Conservation (phyloP, 164 flowering plant species). For the Taxillus chinensis region DNA sequence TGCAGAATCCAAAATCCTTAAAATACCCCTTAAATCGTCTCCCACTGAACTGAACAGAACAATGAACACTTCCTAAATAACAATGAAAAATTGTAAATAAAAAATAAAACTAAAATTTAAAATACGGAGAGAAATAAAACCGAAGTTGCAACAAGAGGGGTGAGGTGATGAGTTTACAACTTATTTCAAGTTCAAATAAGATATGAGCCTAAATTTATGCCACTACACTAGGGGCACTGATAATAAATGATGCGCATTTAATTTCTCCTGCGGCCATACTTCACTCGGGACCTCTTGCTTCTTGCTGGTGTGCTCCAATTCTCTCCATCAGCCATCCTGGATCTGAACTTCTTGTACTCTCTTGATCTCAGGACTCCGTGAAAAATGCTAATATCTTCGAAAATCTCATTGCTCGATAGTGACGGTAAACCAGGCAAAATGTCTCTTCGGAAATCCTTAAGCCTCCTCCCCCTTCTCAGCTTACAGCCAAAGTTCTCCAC, state of each 20-base stretch:
- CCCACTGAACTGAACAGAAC: too few species aligned
- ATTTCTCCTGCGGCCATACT: slow-evolving; percentile 16
- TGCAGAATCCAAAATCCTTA: too few species aligned
- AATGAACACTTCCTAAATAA: too few species aligned
- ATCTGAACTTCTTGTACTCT: slow-evolving; percentile 30
- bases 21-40: too few species aligned
- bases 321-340: slow-evolving; percentile 16
- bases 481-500: slow-evolving; percentile 20
- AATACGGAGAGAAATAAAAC: too few species aligned
- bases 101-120: too few species aligned
- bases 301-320: slow-evolving; percentile 26
- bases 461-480: slow-evolving; percentile 53
- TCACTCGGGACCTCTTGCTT: slow-evolving; percentile 32
- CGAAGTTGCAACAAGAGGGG: too few species aligned
- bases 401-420: slow-evolving; percentile 50
- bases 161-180: too few species aligned
- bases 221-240: too few species aligned
- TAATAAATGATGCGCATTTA: not conserved
- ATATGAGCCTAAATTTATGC: too few species aligned
- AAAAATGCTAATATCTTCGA: slow-evolving; percentile 45
- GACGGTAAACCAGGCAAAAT: slow-evolving; percentile 48
- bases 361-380: slow-evolving; percentile 36
- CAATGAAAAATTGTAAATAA: too few species aligned
- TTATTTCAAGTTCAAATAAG: too few species aligned
- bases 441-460: slow-evolving; percentile 55